Conservation (phyloP, 352 stramenopile species). For the Phytophthora quininea region DNA sequence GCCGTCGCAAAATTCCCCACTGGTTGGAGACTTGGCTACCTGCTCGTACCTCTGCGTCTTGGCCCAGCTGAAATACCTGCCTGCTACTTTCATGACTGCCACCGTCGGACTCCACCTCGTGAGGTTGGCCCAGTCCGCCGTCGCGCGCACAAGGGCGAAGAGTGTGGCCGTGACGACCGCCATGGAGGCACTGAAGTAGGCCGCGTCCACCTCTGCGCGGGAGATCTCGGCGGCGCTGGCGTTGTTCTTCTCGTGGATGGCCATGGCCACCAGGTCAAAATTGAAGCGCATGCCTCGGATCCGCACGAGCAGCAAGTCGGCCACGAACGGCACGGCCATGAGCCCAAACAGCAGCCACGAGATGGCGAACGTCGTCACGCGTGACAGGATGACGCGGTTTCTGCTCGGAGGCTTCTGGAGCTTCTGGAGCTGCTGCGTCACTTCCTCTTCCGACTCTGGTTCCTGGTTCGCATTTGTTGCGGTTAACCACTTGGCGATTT, state of each 20-base stretch:
- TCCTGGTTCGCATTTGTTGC: not conserved
- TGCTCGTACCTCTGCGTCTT: not conserved
- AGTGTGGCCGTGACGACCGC: slow-evolving; percentile 11
- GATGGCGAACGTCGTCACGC: slow-evolving; percentile 3
- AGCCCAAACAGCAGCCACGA: slow-evolving; percentile 24
- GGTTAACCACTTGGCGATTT: not conserved
- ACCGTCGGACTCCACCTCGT: slow-evolving; percentile 21
- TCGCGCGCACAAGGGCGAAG: slow-evolving; percentile 20
- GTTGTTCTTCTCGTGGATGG: slow-evolving; percentile 35
- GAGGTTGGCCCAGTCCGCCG: slow-evolving; percentile 11
- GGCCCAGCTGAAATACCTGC: not conserved
- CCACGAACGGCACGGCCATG: slow-evolving; percentile 34
- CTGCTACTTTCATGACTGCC: not conserved
- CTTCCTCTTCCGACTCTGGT: not conserved
- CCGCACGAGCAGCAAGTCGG: slow-evolving; percentile 35
- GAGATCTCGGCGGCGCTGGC: slow-evolving; percentile 30
- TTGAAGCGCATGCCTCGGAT: slow-evolving; percentile 39
- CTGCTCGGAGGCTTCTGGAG: not conserved
- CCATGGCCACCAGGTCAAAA: slow-evolving; percentile 41
- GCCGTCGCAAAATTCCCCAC: not conserved
- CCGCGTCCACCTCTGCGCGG: slow-evolving; percentile 19
- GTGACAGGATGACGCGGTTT: not conserved
- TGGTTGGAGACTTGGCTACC: not conserved
- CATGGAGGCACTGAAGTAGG: slow-evolving; percentile 15
- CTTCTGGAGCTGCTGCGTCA: not conserved